Evolutionary conservation across 305 asterid genomes (phyloP), one percentile per base, ranked within the genome.

Genomic region (Fraxinus greggii): DNA sequence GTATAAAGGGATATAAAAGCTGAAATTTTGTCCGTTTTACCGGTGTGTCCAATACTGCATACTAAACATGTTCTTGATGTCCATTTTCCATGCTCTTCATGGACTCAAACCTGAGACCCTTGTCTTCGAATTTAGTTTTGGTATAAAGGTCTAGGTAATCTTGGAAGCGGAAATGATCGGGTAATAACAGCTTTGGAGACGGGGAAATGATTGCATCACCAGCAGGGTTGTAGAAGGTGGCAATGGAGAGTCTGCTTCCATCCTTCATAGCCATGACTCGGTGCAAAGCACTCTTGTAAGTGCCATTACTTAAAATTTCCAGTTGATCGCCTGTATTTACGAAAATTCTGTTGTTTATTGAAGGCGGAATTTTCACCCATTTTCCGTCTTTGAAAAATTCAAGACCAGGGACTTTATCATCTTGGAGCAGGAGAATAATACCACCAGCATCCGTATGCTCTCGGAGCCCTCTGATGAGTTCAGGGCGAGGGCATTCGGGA

Each of bases 361-460:
- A 94, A 75, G 97, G 97, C n/a, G 97, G 98, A 36, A 94, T 91
- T 72, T 89, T 87, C 70, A 89, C 88, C 98, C 98, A 94, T 76
- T 94, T 80, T 26, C 97, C 97, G 21, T 92, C 97, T 85, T 88
- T 94, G 82, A 85, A 87, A 83, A 94, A 93, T 82, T 94, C 92
- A 1, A 94, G 97, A 38, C 98, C 98, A 0, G 95, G 96, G 76
- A 94, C 94, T 86, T 92, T 86, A 56, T 93, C 97, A 69, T 94
- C 98, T 83, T 94, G 98, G 86, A 93, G 97, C 85, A 94, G 77
- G 79, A 94, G 94, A 79, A 94, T 91, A 84, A 93, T 91, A 1
- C 98, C 98, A 1, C 98, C 98, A 9, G 98, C 98, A 83, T 94
- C 98, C 5, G 98, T 91, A 82, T 94, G 98, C 83, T 93, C 98